A percentile compares a stretch with the other conserved stretches of the same genome.
phyloP scores from a whole-genome alignment of 306 rosid species.

The Prunus davidiana region DNA sequence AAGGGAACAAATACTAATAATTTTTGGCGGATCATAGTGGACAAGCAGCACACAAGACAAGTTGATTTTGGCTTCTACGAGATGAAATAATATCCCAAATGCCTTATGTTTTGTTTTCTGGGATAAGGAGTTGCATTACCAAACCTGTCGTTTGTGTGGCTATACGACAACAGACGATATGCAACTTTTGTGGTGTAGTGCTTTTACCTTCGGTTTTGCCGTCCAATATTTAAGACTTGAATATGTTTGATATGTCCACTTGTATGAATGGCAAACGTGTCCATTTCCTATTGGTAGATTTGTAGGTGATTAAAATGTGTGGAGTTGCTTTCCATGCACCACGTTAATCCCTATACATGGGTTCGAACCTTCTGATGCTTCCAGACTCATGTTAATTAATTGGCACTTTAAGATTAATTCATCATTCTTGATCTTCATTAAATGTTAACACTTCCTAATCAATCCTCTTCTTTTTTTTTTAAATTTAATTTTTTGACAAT shows the following conservation, averaged over 20 bases:
- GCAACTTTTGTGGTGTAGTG: constrained; percentile 7
- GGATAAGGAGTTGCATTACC: background rate
- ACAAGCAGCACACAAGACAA: constrained; percentile 20
- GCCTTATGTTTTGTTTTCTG: constrained; percentile 9
- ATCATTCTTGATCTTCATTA: too few species aligned
- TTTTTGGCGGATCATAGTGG: constrained; percentile 13
- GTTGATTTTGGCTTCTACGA: constrained; percentile 22
- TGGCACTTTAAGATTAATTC: background rate
- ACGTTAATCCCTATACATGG: background rate
- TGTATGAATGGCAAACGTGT: background rate
- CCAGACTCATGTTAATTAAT: background rate
- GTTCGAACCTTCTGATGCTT: background rate
- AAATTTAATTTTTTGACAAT: too few species aligned
- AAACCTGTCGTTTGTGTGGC: constrained; percentile 4
- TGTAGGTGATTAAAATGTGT: background rate
- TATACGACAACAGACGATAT: constrained; percentile 6
- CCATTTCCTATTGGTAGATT: background rate
- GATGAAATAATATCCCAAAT: background rate
- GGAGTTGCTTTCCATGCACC: constrained; percentile 3
- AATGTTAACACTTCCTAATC: too few species aligned
- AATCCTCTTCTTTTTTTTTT: too few species aligned
- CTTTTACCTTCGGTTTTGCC: constrained; percentile 31
- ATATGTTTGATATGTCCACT: background rate
- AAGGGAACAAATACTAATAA: background rate
- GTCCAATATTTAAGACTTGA: constrained; percentile 7